A percentile compares a stretch with the other conserved stretches of the same genome.
Conservation (phyloP, 1,284 basidiomycete species). For the Leucocoprinus gongylophorus region DNA sequence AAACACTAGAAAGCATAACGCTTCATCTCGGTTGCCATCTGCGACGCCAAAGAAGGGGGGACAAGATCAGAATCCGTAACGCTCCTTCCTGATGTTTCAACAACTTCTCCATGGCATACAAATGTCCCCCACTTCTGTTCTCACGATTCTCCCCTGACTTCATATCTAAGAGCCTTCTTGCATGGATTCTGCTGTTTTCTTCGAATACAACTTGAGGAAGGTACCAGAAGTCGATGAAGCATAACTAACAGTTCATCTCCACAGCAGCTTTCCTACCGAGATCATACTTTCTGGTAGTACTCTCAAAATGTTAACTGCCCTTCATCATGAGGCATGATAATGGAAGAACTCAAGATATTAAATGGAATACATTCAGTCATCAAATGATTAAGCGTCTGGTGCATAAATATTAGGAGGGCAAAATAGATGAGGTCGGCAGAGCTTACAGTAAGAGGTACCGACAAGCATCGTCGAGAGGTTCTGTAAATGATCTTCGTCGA, state of each 20-base stretch:
- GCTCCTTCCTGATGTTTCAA: conserved; percentile 1
- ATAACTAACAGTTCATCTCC: not conserved
- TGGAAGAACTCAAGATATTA: not conserved
- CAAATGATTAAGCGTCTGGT: conserved; percentile 24
- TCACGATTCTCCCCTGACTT: conserved; percentile 12
- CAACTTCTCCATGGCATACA: not conserved
- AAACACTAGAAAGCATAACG: too few relatives aligned
- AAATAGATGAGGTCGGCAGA: not conserved
- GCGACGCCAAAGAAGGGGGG: not conserved
- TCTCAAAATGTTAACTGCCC: not conserved
- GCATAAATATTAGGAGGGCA: conserved; percentile 2
- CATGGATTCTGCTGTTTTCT: not conserved
- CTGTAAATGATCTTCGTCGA: conserved; percentile 86
- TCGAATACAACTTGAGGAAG: not conserved
- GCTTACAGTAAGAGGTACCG: conserved; percentile 85
- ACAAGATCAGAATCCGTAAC: not conserved
- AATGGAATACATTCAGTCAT: not conserved
- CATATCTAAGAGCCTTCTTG: conserved; percentile 8
- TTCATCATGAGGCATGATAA: not conserved
- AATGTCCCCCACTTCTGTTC: not conserved
- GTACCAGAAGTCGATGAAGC: not conserved
- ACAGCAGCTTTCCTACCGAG: not conserved
- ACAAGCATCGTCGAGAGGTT: conserved; percentile 85
- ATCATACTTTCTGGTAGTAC: not conserved
- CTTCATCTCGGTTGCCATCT: not conserved